Evolutionary conservation across 2,329 filamentous ascomycete genomes (phyloP).

Genomic region (Curvularia sp.): DNA sequence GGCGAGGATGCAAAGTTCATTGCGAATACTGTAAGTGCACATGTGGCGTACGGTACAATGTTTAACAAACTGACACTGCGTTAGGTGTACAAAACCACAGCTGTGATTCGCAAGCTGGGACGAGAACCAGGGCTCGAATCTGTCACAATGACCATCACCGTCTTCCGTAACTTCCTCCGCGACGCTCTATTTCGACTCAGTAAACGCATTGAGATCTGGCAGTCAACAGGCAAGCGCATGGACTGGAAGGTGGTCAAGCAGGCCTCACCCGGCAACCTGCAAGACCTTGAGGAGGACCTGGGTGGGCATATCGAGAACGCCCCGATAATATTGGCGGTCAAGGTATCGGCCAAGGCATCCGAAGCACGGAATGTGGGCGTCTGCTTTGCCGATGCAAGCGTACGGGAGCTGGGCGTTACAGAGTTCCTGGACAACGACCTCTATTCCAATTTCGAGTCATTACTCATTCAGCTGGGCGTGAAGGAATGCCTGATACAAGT

Average conservation of each 20-base stretch:
- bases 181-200: constrained; percentile 92
- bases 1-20: constrained; percentile 85
- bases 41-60: background rate
- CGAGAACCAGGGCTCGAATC: constrained; percentile 85
- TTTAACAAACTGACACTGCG: background rate
- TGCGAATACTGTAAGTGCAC: constrained; percentile 69
- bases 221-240: constrained; percentile 73
- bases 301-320: constrained; percentile 85
- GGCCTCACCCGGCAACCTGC: constrained; percentile 92
- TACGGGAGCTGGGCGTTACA: constrained; percentile 92
- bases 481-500: constrained; percentile 89
- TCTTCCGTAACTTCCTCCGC: constrained; percentile 93
- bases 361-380: constrained; percentile 90
- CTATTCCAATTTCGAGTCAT: constrained; percentile 96
- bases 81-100: constrained; percentile 95
- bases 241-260: constrained; percentile 91
- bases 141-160: constrained; percentile 93
- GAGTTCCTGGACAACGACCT: constrained; percentile 99
- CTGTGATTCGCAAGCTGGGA: constrained; percentile 88
- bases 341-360: constrained; percentile 83
- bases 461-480: constrained; percentile 94
- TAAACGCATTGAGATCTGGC: constrained; percentile 91
- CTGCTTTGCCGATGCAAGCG: constrained; percentile 96
- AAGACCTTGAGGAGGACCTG: constrained; percentile 95
- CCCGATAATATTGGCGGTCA: constrained; percentile 94